These are phyloP conservation scores for Yarrowia osloensis DNA, from an alignment of 805 yeast genomes.

Conservation along the genomic window DNA sequence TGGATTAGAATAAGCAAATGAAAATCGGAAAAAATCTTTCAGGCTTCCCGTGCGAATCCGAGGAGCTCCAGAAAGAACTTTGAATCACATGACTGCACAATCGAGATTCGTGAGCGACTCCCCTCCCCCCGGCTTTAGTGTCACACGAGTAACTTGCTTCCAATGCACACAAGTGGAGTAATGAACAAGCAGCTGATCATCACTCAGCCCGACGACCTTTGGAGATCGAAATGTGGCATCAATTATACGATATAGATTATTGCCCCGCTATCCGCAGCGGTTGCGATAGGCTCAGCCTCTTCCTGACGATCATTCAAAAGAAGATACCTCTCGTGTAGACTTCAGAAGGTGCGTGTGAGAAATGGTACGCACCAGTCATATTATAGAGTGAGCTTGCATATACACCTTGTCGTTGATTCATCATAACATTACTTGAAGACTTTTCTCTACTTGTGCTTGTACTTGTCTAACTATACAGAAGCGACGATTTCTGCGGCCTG, in stretches of 20 bases:
- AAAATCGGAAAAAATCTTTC: neutral
- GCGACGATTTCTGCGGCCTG: slow-evolving; percentile 82
- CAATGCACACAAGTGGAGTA: neutral
- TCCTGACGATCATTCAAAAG: too few relatives aligned
- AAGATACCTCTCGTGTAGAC: too few relatives aligned
- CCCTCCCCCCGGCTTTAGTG: neutral
- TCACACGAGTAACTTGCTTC: neutral
- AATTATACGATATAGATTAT: too few relatives aligned
- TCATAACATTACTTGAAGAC: slow-evolving; percentile 17
- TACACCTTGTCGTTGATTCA: neutral
- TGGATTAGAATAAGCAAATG: neutral
- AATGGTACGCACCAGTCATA: too few relatives aligned
- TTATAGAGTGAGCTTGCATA: too few relatives aligned
- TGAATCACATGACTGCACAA: neutral
- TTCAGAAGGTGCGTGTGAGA: too few relatives aligned
- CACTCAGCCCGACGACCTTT: too few relatives aligned
- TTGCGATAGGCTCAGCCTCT: too few relatives aligned
- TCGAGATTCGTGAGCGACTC: neutral
- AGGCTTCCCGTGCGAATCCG: neutral
- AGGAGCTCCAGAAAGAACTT: neutral
- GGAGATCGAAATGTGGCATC: too few relatives aligned
- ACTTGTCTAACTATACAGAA: slow-evolving; percentile 40
- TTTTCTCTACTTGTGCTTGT: slow-evolving; percentile 6
- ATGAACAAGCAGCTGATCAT: neutral
- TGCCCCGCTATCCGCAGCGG: too few relatives aligned